These are phyloP conservation scores for Barnettozyma vustinii DNA, from an alignment of 805 yeast genomes.

Conservation along the genomic window DNA sequence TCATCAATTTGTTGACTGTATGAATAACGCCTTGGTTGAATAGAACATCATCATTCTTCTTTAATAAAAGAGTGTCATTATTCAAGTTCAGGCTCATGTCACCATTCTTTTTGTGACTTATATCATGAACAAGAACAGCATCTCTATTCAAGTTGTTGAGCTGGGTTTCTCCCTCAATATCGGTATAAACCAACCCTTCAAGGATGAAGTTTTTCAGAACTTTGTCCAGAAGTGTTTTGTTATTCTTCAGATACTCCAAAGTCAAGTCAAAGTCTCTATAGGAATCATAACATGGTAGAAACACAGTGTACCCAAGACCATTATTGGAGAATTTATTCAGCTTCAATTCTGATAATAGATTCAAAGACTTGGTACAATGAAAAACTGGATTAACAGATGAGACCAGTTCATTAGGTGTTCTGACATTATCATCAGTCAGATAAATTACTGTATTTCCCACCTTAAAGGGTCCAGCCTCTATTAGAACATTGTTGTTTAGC, in stretches of 20 bases:
- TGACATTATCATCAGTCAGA: slow-evolving; percentile 52
- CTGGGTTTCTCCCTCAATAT: slow-evolving; percentile 33
- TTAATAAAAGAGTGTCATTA: slow-evolving; percentile 20
- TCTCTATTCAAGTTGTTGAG: slow-evolving; percentile 30
- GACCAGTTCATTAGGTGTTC: slow-evolving; percentile 59
- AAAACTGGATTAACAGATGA: slow-evolving; percentile 59
- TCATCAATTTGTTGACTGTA: slow-evolving; percentile 47
- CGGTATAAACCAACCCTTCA: slow-evolving; percentile 63
- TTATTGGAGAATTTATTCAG: slow-evolving; percentile 50
- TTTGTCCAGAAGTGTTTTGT: slow-evolving; percentile 44
- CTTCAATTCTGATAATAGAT: slow-evolving; percentile 46
- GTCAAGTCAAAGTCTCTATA: slow-evolving; percentile 65
- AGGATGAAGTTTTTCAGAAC: slow-evolving; percentile 56
- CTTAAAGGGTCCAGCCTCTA: slow-evolving; percentile 38
- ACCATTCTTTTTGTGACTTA: slow-evolving; percentile 9
- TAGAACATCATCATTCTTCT: slow-evolving; percentile 54
- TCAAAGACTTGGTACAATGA: slow-evolving; percentile 60
- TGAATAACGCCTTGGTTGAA: slow-evolving; percentile 86
- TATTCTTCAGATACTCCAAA: slow-evolving; percentile 48
- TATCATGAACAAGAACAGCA: slow-evolving; percentile 15
- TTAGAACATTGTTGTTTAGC: slow-evolving; percentile 53
- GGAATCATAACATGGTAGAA: slow-evolving; percentile 71
- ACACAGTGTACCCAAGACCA: slow-evolving; percentile 61
- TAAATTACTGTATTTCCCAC: slow-evolving; percentile 68
- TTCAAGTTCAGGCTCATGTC: slow-evolving; percentile 18